Percentiles rank a stretch among this genome's conserved stretches.
Evolutionary conservation across 441 rosid species (phyloP).

Genomic region (Pelargonium australe): DNA sequence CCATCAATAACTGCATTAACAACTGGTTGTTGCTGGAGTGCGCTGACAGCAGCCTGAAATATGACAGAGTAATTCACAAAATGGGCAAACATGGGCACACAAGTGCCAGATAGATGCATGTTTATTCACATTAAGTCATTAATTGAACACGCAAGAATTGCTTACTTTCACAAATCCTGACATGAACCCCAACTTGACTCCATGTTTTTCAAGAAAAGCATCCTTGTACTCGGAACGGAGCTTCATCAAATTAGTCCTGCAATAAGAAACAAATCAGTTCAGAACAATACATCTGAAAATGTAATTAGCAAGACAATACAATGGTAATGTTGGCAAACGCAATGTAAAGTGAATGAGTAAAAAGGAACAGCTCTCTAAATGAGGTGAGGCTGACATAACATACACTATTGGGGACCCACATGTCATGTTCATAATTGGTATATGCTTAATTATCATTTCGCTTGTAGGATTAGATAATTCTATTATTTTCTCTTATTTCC

Average conservation of each 20-base stretch:
- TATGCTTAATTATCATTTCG: too few relatives aligned
- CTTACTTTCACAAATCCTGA: slow-evolving; percentile 90
- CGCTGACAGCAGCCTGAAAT: slow-evolving; percentile 90
- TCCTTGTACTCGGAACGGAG: slow-evolving; percentile 94
- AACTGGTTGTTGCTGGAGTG: slow-evolving; percentile 91
- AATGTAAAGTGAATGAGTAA: neutral
- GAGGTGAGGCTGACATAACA: too few relatives aligned
- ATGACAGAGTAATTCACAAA: slow-evolving; percentile 7
- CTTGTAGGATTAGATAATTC: too few relatives aligned
- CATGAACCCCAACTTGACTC: slow-evolving; percentile 94
- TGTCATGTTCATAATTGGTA: too few relatives aligned
- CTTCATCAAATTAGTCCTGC: slow-evolving; percentile 96
- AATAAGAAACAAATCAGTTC: slow-evolving; percentile 15
- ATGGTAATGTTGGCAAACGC: neutral
- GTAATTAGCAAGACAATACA: too few relatives aligned
- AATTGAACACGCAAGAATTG: slow-evolving; percentile 4
- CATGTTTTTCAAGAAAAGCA: slow-evolving; percentile 86
- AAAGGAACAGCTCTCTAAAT: too few relatives aligned
- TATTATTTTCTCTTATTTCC: too few relatives aligned
- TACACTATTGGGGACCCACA: too few relatives aligned
- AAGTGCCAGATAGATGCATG: neutral
- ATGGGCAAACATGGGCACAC: slow-evolving; percentile 8
- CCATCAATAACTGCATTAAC: slow-evolving; percentile 97
- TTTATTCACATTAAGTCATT: neutral
- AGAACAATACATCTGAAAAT: neutral